A percentile compares a stretch with the other conserved stretches of the same genome.
Conservation (phyloP, 2,329 filamentous ascomycete species). For the Arthroderma uncinatum region DNA sequence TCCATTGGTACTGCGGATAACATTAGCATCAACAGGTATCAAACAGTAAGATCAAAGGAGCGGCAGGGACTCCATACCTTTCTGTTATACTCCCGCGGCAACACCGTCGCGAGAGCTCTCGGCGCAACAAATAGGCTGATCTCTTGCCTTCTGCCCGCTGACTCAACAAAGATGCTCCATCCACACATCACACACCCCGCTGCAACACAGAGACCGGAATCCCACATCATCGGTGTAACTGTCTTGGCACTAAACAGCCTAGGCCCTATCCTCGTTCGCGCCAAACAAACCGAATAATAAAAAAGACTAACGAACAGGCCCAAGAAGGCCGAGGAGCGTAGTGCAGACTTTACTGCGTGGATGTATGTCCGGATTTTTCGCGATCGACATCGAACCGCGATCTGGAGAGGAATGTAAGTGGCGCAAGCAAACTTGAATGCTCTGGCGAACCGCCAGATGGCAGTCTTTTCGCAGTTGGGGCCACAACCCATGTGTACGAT, state of each 20-base stretch:
- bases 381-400: slow-evolving; percentile 48
- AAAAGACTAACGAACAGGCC: slow-evolving; percentile 67
- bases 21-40: slow-evolving; percentile 13
- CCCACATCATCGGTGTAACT: slow-evolving; percentile 46
- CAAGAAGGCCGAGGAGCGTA: slow-evolving; percentile 65
- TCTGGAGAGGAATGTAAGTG: slow-evolving; percentile 65
- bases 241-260: slow-evolving; percentile 48
- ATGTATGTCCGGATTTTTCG: slow-evolving; percentile 37
- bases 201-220: slow-evolving; percentile 54
- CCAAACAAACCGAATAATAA: slow-evolving; percentile 75
- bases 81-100: slow-evolving; percentile 57
- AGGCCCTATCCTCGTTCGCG: slow-evolving; percentile 63
- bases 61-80: slow-evolving; percentile 25
- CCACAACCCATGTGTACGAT: slow-evolving; percentile 72
- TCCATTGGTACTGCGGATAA: slow-evolving; percentile 48
- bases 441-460: slow-evolving; percentile 52
- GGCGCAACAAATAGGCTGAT: slow-evolving; percentile 72
- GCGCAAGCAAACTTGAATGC: slow-evolving; percentile 64
- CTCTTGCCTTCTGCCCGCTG: slow-evolving; percentile 53
- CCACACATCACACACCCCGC: slow-evolving; percentile 65
- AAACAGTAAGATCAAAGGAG: slow-evolving; percentile 10
- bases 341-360: slow-evolving; percentile 47
- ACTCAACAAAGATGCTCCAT: slow-evolving; percentile 70
- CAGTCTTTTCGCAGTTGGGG: slow-evolving; percentile 57
- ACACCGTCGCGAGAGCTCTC: slow-evolving; percentile 59